phyloP scores from a whole-genome alignment of 768 basidiomycete genomes.

The Jaapia argillacea region DNA sequence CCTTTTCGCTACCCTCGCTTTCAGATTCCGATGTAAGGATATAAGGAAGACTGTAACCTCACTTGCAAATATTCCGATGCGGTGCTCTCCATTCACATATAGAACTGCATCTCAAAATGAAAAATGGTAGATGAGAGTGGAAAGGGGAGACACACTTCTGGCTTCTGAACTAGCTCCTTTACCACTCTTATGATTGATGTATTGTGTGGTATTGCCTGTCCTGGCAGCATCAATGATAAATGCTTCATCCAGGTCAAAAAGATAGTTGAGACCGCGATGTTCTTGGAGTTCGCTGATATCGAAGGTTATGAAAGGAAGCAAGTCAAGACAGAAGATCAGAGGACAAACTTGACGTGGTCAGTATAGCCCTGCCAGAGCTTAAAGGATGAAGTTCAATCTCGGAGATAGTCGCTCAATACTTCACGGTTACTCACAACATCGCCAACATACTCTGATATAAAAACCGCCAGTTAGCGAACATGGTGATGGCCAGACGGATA shows the following conservation, averaged over 20 bases:
- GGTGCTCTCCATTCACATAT: conserved; percentile 23
- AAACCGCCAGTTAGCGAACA: no score
- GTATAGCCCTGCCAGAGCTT: no score
- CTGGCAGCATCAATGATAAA: conserved; percentile 27
- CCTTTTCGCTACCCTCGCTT: conserved; percentile 10
- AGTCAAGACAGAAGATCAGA: no score
- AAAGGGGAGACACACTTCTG: conserved; percentile 13
- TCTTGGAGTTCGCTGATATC: conserved; percentile 1
- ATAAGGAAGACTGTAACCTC: conserved; percentile 8
- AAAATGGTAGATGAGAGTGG: background rate
- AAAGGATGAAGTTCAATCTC: no score
- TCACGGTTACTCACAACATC: no score
- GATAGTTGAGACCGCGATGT: conserved; percentile 20
- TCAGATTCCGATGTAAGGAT: background rate
- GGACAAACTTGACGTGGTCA: no score
- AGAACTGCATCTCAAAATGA: conserved; percentile 10
- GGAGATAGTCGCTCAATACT: no score
- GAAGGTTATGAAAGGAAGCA: no score
- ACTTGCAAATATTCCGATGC: conserved; percentile 28
- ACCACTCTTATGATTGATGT: conserved; percentile 25
- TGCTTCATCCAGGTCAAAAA: conserved; percentile 17
- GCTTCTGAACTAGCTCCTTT: conserved; percentile 12
- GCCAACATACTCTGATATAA: no score
- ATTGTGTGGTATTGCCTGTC: conserved; percentile 34
- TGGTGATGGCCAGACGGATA: no score